A percentile compares a stretch with the other conserved stretches of the same genome.
phyloP scores from a whole-genome alignment of 208 protist genomes.

The Trypanosoma cruzi region DNA sequence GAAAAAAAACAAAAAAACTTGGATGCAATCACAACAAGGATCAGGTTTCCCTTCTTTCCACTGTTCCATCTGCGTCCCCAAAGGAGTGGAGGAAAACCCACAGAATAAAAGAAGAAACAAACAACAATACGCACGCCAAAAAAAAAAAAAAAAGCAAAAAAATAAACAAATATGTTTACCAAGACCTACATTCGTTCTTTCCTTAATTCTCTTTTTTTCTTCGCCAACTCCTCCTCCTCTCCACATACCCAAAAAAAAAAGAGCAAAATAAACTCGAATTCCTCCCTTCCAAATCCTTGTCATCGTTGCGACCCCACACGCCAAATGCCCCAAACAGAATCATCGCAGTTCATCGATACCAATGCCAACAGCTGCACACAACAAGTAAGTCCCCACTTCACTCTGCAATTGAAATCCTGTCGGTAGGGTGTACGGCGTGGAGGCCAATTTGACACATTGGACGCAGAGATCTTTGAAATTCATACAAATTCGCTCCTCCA shows the following conservation, averaged over 20 bases:
- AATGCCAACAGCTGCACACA: background rate
- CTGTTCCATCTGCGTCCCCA: background rate
- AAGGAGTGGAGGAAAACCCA: background rate
- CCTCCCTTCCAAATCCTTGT: background rate
- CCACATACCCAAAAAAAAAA: no score
- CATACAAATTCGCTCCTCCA: no score
- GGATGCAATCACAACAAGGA: no score
- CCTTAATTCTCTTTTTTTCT: background rate
- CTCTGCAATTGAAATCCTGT: no score
- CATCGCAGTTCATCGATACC: background rate
- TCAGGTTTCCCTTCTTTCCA: background rate
- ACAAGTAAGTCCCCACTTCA: no score
- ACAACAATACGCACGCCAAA: no score
- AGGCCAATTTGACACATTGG: no score
- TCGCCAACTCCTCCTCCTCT: background rate
- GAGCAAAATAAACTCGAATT: background rate
- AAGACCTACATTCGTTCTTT: background rate
- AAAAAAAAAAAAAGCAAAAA: conserved; percentile 15
- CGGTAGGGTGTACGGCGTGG: no score
- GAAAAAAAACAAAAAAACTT: background rate
- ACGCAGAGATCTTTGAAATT: no score
- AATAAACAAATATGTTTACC: background rate
- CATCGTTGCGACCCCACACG: background rate
- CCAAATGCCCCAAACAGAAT: background rate
- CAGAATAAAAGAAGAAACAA: no score